Percentiles rank a stretch among this genome's conserved stretches.
Conservation (phyloP, 352 stramenopile genomes). For the Blastocystis sp. region DNA sequence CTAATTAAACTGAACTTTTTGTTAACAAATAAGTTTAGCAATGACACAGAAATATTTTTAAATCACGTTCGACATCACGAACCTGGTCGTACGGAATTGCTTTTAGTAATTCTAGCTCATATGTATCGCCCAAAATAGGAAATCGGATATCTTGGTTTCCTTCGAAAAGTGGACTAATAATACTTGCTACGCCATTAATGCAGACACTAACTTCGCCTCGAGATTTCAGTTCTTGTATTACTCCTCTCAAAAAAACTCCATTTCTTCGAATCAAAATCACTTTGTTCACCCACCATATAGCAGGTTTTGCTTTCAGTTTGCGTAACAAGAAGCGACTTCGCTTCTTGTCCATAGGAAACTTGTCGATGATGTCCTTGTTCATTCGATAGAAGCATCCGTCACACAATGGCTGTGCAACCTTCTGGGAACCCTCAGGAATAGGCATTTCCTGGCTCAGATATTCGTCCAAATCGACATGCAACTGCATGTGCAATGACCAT, state of each 20-base stretch:
- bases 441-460: conserved; percentile 17
- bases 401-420: neutral
- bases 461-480: conserved; percentile 38
- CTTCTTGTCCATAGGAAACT: conserved; percentile 7
- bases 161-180: neutral
- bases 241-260: neutral
- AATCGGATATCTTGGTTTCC: neutral
- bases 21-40: neutral
- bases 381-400: neutral
- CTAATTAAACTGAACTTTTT: neutral
- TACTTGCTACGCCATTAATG: neutral
- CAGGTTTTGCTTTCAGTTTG: conserved; percentile 17
- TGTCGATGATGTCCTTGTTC: neutral
- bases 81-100: neutral
- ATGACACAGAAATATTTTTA: neutral
- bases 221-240: neutral
- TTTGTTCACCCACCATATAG: conserved; percentile 13
- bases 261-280: neutral
- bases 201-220: neutral
- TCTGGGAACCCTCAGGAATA: neutral
- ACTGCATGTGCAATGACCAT: neutral
- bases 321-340: conserved; percentile 28
- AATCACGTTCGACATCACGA: neutral
- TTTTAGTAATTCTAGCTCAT: neutral
- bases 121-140: neutral